Evolutionary conservation across 495 filamentous ascomycete species (phyloP).

Genomic region (Penicillium turbatum): DNA sequence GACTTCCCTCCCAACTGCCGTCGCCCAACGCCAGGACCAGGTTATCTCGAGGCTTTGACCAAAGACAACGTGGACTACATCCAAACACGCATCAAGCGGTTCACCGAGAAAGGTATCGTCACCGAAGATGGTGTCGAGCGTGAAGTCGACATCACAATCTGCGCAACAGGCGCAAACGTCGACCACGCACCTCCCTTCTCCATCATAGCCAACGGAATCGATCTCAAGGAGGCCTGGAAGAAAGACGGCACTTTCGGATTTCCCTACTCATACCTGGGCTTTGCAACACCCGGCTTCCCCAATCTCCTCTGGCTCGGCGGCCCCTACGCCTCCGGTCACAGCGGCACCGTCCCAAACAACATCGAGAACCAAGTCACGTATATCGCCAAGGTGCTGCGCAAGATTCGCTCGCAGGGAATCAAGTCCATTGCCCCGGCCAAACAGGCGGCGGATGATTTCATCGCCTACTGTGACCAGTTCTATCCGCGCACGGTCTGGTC

Average conservation of each 20-base stretch:
- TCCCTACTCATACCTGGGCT: constrained; percentile 61
- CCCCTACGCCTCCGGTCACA: constrained; percentile 46
- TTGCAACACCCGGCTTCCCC: constrained; percentile 59
- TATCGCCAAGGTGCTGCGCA: constrained; percentile 60
- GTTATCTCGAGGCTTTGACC: constrained; percentile 65
- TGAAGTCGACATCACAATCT: constrained; percentile 58
- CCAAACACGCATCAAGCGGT: constrained; percentile 49
- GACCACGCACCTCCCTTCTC: constrained; percentile 57
- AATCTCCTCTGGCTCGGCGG: constrained; percentile 57
- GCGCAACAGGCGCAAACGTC: constrained; percentile 63
- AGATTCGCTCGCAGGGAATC: constrained; percentile 60
- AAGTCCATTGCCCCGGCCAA: constrained; percentile 50
- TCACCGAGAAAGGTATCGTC: constrained; percentile 54
- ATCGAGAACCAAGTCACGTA: constrained; percentile 57
- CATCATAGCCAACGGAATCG: constrained; percentile 47
- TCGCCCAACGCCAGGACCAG: constrained; percentile 65
- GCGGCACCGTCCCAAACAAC: constrained; percentile 49
- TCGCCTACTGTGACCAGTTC: constrained; percentile 57
- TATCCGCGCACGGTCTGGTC: constrained; percentile 58
- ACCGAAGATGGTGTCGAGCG: constrained; percentile 48
- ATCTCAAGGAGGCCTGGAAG: constrained; percentile 49
- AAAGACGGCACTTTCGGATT: constrained; percentile 52
- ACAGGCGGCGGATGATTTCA: constrained; percentile 57
- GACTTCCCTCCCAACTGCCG: constrained; percentile 65
- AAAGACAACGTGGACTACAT: constrained; percentile 62